A percentile compares a stretch with the other conserved stretches of the same genome.
phyloP scores from a whole-genome alignment of 2,329 filamentous ascomycete genomes.

The Alternaria atra region DNA sequence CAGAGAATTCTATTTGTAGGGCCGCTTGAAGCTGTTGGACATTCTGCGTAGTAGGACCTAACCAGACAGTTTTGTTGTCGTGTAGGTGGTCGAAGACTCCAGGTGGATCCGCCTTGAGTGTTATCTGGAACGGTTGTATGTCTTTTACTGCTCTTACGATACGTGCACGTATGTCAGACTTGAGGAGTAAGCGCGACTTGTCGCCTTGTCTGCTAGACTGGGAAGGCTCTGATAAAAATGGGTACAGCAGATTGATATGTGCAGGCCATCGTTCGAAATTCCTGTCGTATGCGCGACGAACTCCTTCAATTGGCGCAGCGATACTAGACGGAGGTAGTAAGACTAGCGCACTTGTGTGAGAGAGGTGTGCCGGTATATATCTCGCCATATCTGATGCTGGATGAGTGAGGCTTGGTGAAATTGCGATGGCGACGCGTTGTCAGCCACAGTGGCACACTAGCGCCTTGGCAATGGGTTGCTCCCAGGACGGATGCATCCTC shows the following conservation, averaged over 20 bases:
- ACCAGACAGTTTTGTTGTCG: constrained; percentile 38
- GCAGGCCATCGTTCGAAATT: constrained; percentile 42
- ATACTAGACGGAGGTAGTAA: constrained; percentile 36
- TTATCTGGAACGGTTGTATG: constrained; percentile 29
- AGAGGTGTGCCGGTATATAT: constrained; percentile 29
- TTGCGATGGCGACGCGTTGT: neutral
- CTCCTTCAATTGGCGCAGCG: constrained; percentile 34
- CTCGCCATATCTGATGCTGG: constrained; percentile 16
- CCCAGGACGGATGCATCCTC: constrained; percentile 25
- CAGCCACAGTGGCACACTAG: constrained; percentile 13
- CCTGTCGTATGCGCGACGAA: constrained; percentile 36
- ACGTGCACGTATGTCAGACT: constrained; percentile 30
- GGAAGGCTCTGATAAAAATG: constrained; percentile 36
- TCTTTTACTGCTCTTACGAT: constrained; percentile 28
- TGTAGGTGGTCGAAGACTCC: constrained; percentile 26
- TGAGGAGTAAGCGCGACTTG: constrained; percentile 15
- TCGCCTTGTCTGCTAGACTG: constrained; percentile 14
- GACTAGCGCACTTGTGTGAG: constrained; percentile 38
- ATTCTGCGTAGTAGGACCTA: constrained; percentile 25
- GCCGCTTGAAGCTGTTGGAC: constrained; percentile 33
- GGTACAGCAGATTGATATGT: constrained; percentile 45
- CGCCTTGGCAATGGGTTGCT: constrained; percentile 27
- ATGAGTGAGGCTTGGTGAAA: neutral
- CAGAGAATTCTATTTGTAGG: constrained; percentile 38
- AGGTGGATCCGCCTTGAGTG: constrained; percentile 31